Evolutionary conservation across 768 basidiomycete genomes (phyloP), one percentile per base, ranked within the genome.

Genomic region (Russula vinacea): DNA sequence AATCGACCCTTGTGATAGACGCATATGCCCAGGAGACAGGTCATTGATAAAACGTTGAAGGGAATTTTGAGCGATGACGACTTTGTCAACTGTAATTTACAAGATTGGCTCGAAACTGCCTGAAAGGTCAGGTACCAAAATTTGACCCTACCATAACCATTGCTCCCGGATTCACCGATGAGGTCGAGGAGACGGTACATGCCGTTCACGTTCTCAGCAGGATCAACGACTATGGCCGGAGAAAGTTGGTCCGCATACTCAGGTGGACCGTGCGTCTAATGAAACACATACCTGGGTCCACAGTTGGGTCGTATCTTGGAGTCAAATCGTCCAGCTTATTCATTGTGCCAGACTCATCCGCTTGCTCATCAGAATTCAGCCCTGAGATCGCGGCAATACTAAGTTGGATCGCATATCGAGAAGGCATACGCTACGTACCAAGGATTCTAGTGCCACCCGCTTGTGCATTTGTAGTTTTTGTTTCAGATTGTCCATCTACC

Each of bases 1-100:
- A 87, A 66, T 86, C 77, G 58, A 87, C 81, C 64, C 77, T 81
- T 1, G 82, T 84, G 56, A 84, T 73, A 0, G 82, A 82, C 1
- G 68, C 63, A 67, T 84, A 86, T 8, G 85, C 79, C 81, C 79
- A 0, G 84, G 83, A 54, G 68, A 75, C 6, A 84, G 40, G 17
- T 69, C 70, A 56, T 85, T 81, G 67, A 83, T 77, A 55, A 86
- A 79, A 6, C 73, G 65, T 66, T 74, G 72, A 10, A 87, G 71
- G 1, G 82, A 80, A 2, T 78, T 74, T 70, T 84, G 82, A 2
- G 76, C 75, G 35, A 87, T 85, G 71, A 86, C 80, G 37, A 86
- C 78, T 69, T 87, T 87, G 65, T 85, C 83, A 52, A 85, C 85
- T 84, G 62, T 13, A 19, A 26, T 50, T 4, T 14, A 6, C 32